Evolutionary conservation across 2,329 filamentous ascomycete genomes (phyloP).

Genomic region (Colletotrichum navitas): DNA sequence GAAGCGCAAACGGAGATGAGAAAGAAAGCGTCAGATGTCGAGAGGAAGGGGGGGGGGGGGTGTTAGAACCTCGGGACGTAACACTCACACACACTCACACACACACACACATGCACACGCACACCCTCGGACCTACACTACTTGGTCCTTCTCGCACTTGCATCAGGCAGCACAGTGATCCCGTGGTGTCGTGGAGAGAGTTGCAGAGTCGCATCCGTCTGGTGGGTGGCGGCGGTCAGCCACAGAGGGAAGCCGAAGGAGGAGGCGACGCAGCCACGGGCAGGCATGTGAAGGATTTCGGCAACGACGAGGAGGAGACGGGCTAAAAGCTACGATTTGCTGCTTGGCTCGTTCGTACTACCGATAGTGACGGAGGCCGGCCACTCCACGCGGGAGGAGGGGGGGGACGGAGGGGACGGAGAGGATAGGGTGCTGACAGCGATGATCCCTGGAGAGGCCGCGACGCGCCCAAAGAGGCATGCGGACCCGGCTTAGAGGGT

Average conservation of each 20-base stretch:
- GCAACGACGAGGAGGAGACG: background rate
- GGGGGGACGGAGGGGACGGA: too few species aligned
- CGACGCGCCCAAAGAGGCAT: slow-evolving; percentile 33
- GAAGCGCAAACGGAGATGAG: slow-evolving; percentile 13
- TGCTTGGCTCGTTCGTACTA: background rate
- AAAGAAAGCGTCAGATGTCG: slow-evolving; percentile 7
- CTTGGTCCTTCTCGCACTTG: too few species aligned
- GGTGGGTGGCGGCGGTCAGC: slow-evolving; percentile 7
- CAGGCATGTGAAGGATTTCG: slow-evolving; percentile 16
- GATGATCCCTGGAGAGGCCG: slow-evolving; percentile 33
- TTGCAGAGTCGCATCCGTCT: background rate
- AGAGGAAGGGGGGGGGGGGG: background rate
- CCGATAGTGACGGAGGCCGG: background rate
- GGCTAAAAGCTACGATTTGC: slow-evolving; percentile 29
- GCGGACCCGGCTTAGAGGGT: slow-evolving; percentile 28
- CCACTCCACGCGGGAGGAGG: slow-evolving; percentile 17
- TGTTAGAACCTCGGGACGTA: slow-evolving; percentile 28
- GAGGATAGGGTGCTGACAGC: slow-evolving; percentile 39
- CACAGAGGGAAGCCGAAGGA: background rate
- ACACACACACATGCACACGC: slow-evolving; percentile 2
- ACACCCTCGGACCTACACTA: background rate
- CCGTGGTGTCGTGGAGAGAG: slow-evolving; percentile 11
- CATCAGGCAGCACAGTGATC: slow-evolving; percentile 1
- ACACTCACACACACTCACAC: slow-evolving; percentile 11
- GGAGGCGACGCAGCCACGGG: background rate